phyloP scores from a whole-genome alignment of 257 asterid genomes.

The Lantana camara region DNA sequence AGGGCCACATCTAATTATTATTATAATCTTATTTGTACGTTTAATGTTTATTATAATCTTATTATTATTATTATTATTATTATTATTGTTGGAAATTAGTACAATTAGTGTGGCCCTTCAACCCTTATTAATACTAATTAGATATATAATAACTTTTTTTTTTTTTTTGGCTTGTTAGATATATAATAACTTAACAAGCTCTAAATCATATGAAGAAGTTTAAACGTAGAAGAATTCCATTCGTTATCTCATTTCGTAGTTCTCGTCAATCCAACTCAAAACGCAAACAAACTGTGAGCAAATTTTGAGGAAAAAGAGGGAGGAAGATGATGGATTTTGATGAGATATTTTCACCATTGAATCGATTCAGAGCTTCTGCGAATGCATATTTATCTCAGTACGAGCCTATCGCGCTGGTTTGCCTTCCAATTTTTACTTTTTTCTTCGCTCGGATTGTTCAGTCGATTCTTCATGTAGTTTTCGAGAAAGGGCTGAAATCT shows the following conservation, averaged over 20 bases:
- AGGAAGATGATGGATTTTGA: slow-evolving; percentile 46
- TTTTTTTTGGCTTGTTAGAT: too few species aligned
- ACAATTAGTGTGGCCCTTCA: background rate
- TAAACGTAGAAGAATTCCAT: background rate
- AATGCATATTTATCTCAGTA: slow-evolving; percentile 60
- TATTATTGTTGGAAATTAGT: background rate
- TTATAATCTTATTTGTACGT: too few species aligned
- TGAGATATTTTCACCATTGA: slow-evolving; percentile 34
- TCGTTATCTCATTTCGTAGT: background rate
- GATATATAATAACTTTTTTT: too few species aligned
- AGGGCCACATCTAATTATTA: too few species aligned
- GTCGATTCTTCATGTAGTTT: slow-evolving; percentile 45
- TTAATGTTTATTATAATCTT: too few species aligned
- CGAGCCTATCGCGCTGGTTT: slow-evolving; percentile 68
- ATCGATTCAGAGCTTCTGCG: slow-evolving; percentile 55
- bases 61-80: too few species aligned
- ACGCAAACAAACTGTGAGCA: too few species aligned
- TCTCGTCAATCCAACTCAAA: slow-evolving; percentile 6
- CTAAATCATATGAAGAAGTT: background rate
- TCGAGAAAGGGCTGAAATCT: slow-evolving; percentile 74
- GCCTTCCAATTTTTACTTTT: slow-evolving; percentile 55
- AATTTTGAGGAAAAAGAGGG: too few species aligned
- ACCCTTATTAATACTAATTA: background rate
- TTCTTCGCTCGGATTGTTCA: slow-evolving; percentile 50
- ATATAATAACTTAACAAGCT: too few species aligned